Evolutionary conservation across 192 early-diverging fungal genomes (phyloP), one percentile per base, ranked within the genome.

Genomic region (Backusella luteola): DNA sequence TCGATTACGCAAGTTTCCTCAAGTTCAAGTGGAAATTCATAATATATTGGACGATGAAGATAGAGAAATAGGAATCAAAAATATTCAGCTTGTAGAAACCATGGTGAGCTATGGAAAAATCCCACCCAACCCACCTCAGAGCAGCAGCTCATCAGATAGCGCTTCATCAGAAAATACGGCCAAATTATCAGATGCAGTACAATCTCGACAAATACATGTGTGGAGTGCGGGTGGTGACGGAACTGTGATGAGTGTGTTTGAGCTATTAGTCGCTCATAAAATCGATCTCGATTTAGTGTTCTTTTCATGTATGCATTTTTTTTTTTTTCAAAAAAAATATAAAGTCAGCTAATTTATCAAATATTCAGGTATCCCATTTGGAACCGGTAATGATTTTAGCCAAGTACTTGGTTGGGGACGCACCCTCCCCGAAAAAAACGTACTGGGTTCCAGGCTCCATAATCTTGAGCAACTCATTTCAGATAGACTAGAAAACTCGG

Each of bases 191-290:
- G 78, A 80, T 21, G 83, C 82, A 8, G 83, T 84, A 1, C 67
- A 79, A 42, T 75, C 77, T 34, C 32, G 76, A 46, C 77, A 91
- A 77, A 80, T 93, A 70, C 92, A 93, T 80, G 89, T 91, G 21
- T 93, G 92, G 92, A 89, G 87, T 71, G 92, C 91, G 0, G 92
- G 92, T 34, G 92, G 92, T 29, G 92, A 93, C 79, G 92, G 92
- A 29, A 93, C 92, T 0, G 89, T 93, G 35, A 92, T 91, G 85
- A 84, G 88, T 7, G 91, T 92, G 3, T 79, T 92, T 46, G 90
- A 91, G 75, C 80, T 84, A 34, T 76, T 93, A 75, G 88, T 92
- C 73, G 76, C 77, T 34, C 84, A 91, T 71, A 84, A 85, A 29
- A 86, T 92, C 63, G 87, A 91, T 63, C 83, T 90, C 26, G 84